phyloP scores from a whole-genome alignment of 2,329 filamentous ascomycete genomes.

The Penicillium corylophilum region DNA sequence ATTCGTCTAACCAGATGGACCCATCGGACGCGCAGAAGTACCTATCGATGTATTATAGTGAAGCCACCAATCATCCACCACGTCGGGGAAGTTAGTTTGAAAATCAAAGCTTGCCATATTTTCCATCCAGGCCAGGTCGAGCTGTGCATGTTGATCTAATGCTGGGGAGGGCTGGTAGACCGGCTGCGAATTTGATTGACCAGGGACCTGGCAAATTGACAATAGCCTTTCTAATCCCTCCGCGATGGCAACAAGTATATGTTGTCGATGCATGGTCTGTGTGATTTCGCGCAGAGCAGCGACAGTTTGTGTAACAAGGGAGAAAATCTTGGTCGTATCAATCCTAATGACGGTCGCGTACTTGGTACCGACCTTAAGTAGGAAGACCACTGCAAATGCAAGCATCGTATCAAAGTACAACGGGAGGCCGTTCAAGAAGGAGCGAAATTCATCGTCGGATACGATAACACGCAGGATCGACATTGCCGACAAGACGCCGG shows the following conservation, averaged over 20 bases:
- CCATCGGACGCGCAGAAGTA: background rate
- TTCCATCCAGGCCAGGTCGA: constrained; percentile 30
- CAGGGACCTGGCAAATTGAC: constrained; percentile 18
- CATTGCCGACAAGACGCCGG: constrained; percentile 35
- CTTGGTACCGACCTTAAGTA: constrained; percentile 40
- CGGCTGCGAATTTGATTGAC: constrained; percentile 8
- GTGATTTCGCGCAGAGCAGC: constrained; percentile 22
- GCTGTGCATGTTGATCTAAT: constrained; percentile 26
- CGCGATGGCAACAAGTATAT: constrained; percentile 28
- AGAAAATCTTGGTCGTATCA: constrained; percentile 26
- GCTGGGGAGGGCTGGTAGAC: constrained; percentile 22
- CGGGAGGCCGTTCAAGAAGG: constrained; percentile 36
- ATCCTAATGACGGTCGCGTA: constrained; percentile 25
- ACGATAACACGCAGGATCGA: constrained; percentile 36
- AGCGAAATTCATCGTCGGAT: constrained; percentile 35
- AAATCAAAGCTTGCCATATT: constrained; percentile 31
- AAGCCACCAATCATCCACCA: constrained; percentile 22
- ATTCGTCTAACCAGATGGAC: background rate
- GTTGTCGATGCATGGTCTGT: constrained; percentile 26
- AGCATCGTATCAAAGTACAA: constrained; percentile 43
- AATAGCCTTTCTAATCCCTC: constrained; percentile 27
- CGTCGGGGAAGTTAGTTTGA: constrained; percentile 25
- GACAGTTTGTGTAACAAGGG: constrained; percentile 22
- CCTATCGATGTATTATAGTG: constrained; percentile 17
- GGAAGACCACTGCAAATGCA: constrained; percentile 40